phyloP scores from a whole-genome alignment of 1,139 yeast genomes.

The Geotrichum restrictum region DNA sequence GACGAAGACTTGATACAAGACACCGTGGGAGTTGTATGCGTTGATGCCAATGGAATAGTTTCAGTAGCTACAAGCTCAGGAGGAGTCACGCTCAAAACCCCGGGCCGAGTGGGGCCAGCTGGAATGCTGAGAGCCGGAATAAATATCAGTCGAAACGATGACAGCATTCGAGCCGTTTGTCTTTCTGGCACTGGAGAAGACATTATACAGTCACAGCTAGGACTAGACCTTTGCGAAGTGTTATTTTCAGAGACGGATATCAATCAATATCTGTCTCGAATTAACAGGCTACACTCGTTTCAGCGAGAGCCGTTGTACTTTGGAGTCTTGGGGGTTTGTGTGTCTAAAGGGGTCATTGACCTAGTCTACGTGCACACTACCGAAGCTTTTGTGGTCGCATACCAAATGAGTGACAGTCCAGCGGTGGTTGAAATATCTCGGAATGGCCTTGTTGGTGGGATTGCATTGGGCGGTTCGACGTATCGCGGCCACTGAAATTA shows the following conservation, averaged over 20 bases:
- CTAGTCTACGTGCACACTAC: constrained; percentile 29
- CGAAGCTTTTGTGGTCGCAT: constrained; percentile 29
- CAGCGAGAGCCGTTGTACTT: constrained; percentile 29
- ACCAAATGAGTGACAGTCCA: constrained; percentile 16
- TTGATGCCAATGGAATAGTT: constrained; percentile 29
- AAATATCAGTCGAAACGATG: constrained; percentile 18
- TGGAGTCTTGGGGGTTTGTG: constrained; percentile 26
- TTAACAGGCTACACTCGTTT: constrained; percentile 14
- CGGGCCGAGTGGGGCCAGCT: constrained; percentile 45
- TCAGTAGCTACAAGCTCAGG: constrained; percentile 42
- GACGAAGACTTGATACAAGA: constrained; percentile 27
- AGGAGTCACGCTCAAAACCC: constrained; percentile 37
- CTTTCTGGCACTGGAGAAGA: constrained; percentile 42
- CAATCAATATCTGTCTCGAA: not conserved
- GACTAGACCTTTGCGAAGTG: constrained; percentile 20
- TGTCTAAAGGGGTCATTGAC: constrained; percentile 12
- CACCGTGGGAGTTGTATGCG: constrained; percentile 42
- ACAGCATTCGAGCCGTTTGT: constrained; percentile 24
- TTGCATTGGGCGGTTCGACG: constrained; percentile 2
- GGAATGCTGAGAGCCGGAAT: constrained; percentile 39
- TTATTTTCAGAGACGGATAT: constrained; percentile 5
- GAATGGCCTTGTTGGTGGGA: constrained; percentile 10
- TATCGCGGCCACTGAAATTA: not conserved
- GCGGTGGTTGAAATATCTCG: constrained; percentile 11
- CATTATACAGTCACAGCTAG: constrained; percentile 32